A percentile compares a stretch with the other conserved stretches of the same genome.
phyloP scores from a whole-genome alignment of 1,284 basidiomycete genomes.

The Pholiota adiposa region DNA sequence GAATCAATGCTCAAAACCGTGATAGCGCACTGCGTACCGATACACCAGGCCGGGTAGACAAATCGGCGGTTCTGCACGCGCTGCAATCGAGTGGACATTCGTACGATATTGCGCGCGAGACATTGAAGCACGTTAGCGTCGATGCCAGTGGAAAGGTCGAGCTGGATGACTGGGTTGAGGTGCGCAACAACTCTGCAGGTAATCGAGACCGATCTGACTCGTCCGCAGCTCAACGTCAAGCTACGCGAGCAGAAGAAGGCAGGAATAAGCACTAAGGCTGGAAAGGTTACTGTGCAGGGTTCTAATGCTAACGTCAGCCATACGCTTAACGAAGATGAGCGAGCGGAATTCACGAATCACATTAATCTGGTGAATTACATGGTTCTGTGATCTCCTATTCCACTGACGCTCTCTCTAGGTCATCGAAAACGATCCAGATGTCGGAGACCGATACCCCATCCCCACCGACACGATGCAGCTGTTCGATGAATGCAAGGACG shows the following conservation, averaged over 20 bases:
- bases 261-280: slow-evolving; percentile 75
- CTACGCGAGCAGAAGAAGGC: slow-evolving; percentile 63
- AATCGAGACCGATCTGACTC: background rate
- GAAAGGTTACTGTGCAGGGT: slow-evolving; percentile 94
- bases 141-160: slow-evolving; percentile 97
- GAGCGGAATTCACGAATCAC: slow-evolving; percentile 95
- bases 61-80: slow-evolving; percentile 77
- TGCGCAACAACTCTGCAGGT: slow-evolving; percentile 37
- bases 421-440: slow-evolving; percentile 88
- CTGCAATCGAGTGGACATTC: slow-evolving; percentile 82
- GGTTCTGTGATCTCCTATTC: slow-evolving; percentile 9
- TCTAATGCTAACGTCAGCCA: slow-evolving; percentile 96
- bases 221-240: slow-evolving; percentile 77
- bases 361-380: slow-evolving; percentile 78
- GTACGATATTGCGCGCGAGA: slow-evolving; percentile 91
- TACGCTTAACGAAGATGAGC: slow-evolving; percentile 98
- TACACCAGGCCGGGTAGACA: slow-evolving; percentile 85
- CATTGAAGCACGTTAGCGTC: slow-evolving; percentile 92
- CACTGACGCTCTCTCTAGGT: slow-evolving; percentile 53
- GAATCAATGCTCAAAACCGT: slow-evolving; percentile 10
- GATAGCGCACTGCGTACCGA: slow-evolving; percentile 82
- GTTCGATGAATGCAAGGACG: slow-evolving; percentile 96
- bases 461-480: slow-evolving; percentile 99
- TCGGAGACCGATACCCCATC: slow-evolving; percentile 86
- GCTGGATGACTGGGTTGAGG: slow-evolving; percentile 98